Conservation (phyloP, 2,329 filamentous ascomycete species). For the Trichoderma sp. region DNA sequence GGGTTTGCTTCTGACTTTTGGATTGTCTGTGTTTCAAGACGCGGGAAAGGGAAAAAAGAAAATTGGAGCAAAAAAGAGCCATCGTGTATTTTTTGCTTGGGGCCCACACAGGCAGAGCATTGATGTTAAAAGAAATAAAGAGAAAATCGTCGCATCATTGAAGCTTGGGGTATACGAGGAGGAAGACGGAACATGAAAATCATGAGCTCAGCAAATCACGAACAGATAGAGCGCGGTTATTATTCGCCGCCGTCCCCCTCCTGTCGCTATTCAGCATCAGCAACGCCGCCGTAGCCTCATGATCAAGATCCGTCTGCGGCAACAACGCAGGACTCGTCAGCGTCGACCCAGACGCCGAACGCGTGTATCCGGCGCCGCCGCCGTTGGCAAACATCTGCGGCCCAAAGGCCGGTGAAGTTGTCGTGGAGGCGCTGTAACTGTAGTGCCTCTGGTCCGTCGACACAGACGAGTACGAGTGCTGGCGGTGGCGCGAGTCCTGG, state of each 20-base stretch:
- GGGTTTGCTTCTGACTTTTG: background rate
- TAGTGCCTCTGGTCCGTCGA: constrained; percentile 53
- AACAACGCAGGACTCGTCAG: constrained; percentile 60
- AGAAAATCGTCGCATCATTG: background rate
- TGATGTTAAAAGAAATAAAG: background rate
- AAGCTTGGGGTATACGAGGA: background rate
- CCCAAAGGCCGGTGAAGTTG: constrained; percentile 59
- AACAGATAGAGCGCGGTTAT: constrained; percentile 53
- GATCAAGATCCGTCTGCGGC: constrained; percentile 61
- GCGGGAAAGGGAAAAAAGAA: background rate
- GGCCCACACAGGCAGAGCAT: background rate
- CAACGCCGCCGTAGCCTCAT: constrained; percentile 82
- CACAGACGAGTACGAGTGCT: constrained; percentile 57
- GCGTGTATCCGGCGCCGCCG: constrained; percentile 37
- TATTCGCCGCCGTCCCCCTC: constrained; percentile 46
- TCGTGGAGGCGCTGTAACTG: constrained; percentile 51
- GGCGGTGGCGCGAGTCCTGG: constrained; percentile 46
- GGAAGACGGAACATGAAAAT: constrained; percentile 24
- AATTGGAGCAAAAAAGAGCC: background rate
- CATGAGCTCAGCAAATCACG: constrained; percentile 55
- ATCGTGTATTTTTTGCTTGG: background rate
- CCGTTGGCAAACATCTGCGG: constrained; percentile 40
- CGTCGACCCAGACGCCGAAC: constrained; percentile 51
- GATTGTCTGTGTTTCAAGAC: background rate
- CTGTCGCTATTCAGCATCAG: constrained; percentile 86